Percentiles rank a stretch among this genome's conserved stretches.
Evolutionary conservation across 2,329 filamentous ascomycete species (phyloP).

Genomic region (Aspergillus quadrilineatus): DNA sequence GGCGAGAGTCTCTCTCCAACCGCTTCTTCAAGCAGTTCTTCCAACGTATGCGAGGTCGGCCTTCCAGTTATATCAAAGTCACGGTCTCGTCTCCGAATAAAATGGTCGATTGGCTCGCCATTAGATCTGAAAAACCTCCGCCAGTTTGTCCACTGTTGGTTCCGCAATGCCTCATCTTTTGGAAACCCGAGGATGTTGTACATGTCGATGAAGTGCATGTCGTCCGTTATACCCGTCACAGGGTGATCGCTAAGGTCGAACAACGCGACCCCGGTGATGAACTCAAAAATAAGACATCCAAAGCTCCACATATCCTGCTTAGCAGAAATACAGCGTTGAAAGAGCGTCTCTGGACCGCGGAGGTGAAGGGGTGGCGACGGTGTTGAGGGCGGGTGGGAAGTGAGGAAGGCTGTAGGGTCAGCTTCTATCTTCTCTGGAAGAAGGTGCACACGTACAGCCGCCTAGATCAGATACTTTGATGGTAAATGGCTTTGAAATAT

Average conservation of each 20-base stretch:
- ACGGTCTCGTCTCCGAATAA: not conserved
- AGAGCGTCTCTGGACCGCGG: conserved; percentile 8
- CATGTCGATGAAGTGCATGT: conserved; percentile 9
- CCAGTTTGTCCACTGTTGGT: conserved; percentile 5
- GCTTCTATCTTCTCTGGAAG: too few species aligned
- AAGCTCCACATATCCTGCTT: conserved; percentile 12
- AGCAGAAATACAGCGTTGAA: not conserved
- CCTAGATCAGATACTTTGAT: conserved; percentile 1
- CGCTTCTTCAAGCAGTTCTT: not conserved
- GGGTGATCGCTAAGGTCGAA: conserved; percentile 6
- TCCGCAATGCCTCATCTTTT: not conserved
- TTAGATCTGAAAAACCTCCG: not conserved
- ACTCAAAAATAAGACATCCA: conserved; percentile 8
- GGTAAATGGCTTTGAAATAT: not conserved
- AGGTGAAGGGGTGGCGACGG: not conserved
- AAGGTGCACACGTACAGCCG: not conserved
- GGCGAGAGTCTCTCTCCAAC: not conserved
- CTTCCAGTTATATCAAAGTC: not conserved
- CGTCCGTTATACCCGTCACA: not conserved
- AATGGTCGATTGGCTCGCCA: not conserved
- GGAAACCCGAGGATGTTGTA: conserved; percentile 7
- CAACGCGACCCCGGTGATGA: conserved; percentile 1
- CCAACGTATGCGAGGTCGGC: not conserved
- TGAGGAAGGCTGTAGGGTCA: not conserved
- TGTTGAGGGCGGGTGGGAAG: not conserved